Evolutionary conservation across 108 stramenopile genomes (phyloP).

Genomic region (Pseudonitzschia delicatissima): DNA sequence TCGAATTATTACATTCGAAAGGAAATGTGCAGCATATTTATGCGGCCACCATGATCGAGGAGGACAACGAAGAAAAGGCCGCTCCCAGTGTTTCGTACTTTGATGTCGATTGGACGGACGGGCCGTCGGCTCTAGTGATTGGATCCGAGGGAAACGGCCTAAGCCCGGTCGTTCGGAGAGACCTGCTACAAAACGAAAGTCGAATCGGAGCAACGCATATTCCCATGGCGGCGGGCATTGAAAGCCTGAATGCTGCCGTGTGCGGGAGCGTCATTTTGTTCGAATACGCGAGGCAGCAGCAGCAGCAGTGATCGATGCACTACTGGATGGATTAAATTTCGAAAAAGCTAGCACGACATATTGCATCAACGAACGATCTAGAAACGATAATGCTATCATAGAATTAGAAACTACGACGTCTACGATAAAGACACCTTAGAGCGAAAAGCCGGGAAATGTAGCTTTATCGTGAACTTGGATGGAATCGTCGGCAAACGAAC

Average conservation of each 20-base stretch:
- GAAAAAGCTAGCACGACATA: too few species aligned
- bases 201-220: constrained; percentile 53
- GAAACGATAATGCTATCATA: too few species aligned
- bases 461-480: too few species aligned
- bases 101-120: constrained; percentile 52
- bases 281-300: constrained; percentile 48
- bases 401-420: too few species aligned
- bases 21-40: constrained; percentile 48
- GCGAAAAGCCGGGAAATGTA: too few species aligned
- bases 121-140: constrained; percentile 57
- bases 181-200: constrained; percentile 18
- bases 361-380: too few species aligned
- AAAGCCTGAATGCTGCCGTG: constrained; percentile 85
- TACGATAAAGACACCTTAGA: too few species aligned
- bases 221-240: constrained; percentile 78
- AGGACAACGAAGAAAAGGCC: constrained; percentile 3
- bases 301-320: neutral
- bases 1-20: constrained; percentile 31
- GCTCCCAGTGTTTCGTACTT: constrained; percentile 33
- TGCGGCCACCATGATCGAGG: constrained; percentile 72
- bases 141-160: constrained; percentile 80
- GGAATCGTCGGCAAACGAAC: too few species aligned
- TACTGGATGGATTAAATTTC: too few species aligned
- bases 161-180: constrained; percentile 46
- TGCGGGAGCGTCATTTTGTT: constrained; percentile 86